Conservation (phyloP, 148 eudicot genomes). For the Oxyria digyna region DNA sequence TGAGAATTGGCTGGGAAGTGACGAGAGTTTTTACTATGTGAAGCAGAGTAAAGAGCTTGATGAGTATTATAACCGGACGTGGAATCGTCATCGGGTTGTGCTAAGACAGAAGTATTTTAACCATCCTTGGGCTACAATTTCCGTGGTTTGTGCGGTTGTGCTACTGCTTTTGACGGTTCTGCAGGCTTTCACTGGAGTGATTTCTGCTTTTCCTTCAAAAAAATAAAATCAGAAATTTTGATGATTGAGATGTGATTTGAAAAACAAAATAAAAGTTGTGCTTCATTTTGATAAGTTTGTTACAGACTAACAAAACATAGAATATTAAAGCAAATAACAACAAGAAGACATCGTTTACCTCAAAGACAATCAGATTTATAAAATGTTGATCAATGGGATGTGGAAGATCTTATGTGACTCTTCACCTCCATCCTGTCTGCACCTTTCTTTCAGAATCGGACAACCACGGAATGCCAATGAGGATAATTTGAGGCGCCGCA, state of each 20-base stretch:
- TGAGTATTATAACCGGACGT: constrained; percentile 16
- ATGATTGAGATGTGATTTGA: neutral
- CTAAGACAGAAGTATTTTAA: constrained; percentile 21
- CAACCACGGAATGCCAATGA: neutral
- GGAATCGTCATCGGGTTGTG: constrained; percentile 17
- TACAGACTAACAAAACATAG: too few relatives aligned
- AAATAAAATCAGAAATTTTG: neutral
- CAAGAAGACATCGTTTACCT: neutral
- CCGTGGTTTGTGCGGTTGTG: constrained; percentile 23
- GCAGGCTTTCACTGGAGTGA: constrained; percentile 15
- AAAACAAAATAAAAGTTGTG: neutral
- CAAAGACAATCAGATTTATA: too few relatives aligned
- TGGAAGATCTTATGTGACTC: neutral
- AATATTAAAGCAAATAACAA: too few relatives aligned
- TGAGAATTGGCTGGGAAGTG: constrained; percentile 14
- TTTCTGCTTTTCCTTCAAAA: neutral
- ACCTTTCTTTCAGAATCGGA: neutral
- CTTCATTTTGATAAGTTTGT: neutral
- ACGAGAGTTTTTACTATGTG: constrained; percentile 17
- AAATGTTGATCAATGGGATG: too few relatives aligned
- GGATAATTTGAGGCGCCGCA: neutral
- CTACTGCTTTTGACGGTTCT: constrained; percentile 26
- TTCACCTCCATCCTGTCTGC: neutral
- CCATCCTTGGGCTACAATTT: constrained; percentile 31
- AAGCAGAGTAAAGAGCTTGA: constrained; percentile 14